Conservation (phyloP, 1,284 basidiomycete species). For the Spongiforma sp. region DNA sequence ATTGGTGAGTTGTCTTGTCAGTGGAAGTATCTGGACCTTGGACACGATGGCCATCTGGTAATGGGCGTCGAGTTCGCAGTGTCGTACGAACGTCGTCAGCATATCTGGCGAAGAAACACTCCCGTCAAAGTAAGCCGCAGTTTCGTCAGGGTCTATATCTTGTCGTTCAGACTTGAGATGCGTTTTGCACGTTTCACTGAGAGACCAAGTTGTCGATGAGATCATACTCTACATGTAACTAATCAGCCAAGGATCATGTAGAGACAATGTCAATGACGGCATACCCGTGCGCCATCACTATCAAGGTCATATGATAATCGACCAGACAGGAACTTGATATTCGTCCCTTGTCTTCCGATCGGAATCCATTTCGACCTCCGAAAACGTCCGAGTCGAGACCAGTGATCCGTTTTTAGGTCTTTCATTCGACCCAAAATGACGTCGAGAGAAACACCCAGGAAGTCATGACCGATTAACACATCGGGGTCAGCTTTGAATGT, state of each 20-base stretch:
- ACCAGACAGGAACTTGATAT: constrained; percentile 85
- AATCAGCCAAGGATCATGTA: neutral
- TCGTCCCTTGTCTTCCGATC: constrained; percentile 85
- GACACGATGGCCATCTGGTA: constrained; percentile 95
- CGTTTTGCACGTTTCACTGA: constrained; percentile 95
- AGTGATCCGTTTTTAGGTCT: constrained; percentile 90
- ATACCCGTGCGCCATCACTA: constrained; percentile 92
- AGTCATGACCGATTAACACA: constrained; percentile 94
- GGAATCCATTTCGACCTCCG: constrained; percentile 83
- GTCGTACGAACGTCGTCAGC: constrained; percentile 87
- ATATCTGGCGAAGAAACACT: constrained; percentile 79
- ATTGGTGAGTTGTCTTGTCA: constrained; percentile 95
- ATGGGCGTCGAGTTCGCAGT: constrained; percentile 94
- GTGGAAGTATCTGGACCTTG: constrained; percentile 87
- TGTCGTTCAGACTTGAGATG: constrained; percentile 87
- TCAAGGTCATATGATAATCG: constrained; percentile 92
- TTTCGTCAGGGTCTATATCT: constrained; percentile 97
- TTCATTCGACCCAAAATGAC: constrained; percentile 92
- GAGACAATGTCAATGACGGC: constrained; percentile 9
- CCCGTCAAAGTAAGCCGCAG: constrained; percentile 89
- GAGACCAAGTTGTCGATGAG: constrained; percentile 94
- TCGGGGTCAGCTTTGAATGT: constrained; percentile 93
- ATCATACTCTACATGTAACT: constrained; percentile 80
- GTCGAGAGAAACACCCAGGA: constrained; percentile 91
- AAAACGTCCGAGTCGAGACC: constrained; percentile 95